These are phyloP conservation scores for Vanilla planifolia DNA, from an alignment of 106 monocot genomes.

Conservation along the genomic window DNA sequence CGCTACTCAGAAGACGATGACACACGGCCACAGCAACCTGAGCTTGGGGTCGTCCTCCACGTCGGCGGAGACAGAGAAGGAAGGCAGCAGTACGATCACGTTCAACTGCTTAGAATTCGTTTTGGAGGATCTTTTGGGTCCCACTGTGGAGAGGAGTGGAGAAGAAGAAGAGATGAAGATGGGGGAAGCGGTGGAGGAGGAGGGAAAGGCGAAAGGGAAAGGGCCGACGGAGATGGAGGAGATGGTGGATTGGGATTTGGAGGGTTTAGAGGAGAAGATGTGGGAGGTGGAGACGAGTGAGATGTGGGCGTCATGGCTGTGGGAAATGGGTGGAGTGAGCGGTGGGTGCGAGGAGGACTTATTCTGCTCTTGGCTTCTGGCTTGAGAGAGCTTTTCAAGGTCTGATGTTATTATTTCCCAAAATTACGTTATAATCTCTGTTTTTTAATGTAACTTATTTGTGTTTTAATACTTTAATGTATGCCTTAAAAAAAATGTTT, in stretches of 20 bases:
- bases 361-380: background rate
- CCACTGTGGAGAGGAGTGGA: background rate
- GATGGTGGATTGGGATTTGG: slow-evolving; percentile 16
- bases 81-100: background rate
- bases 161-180: background rate
- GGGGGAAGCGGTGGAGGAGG: background rate
- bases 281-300: slow-evolving; percentile 11
- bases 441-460: too few species aligned
- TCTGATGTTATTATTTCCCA: too few species aligned
- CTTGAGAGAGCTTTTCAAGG: too few species aligned
- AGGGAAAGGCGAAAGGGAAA: background rate
- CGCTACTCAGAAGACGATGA: background rate
- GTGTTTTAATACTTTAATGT: too few species aligned
- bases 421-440: too few species aligned
- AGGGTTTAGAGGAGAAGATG: slow-evolving; percentile 7
- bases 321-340: too few species aligned
- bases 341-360: too few species aligned
- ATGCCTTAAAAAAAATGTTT: too few species aligned
- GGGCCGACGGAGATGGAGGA: slow-evolving; percentile 4
- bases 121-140: slow-evolving; percentile 2
- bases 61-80: background rate
- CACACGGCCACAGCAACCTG: background rate
- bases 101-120: background rate
- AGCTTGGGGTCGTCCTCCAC: background rate
- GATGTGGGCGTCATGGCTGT: slow-evolving; percentile 14